Evolutionary conservation across 1,139 yeast species (phyloP), one percentile per base, ranked within the genome.

Genomic region (Kluyveromyces marxianus): DNA sequence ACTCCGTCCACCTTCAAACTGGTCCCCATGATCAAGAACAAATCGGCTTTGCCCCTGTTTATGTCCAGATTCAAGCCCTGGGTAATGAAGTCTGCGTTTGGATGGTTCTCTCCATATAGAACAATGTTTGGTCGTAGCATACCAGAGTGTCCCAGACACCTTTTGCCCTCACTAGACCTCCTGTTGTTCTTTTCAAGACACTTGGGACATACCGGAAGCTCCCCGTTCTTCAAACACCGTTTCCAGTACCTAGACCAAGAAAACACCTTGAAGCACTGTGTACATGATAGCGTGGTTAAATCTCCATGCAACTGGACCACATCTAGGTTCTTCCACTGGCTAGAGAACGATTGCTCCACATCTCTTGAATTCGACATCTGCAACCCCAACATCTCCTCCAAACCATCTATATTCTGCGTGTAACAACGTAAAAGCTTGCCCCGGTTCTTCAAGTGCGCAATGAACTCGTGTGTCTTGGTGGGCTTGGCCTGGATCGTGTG

Each of bases 251-350:
- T 65, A 32, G 71, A 74, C 96, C 97, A 90, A 32, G 71, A 71
- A 54, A 71, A 79, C 27, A 67, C 68, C 38, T 71, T 59, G 50
- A 73, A 75, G 62, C 97, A 92, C 42, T 72, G 71, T 7, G 88
- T 82, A 61, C 96, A 88, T 27, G 82, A 69, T 47, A 92, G 69
- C 46, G 76, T 74, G 58, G 86, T 87, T 45, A 92, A 70, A 63
- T 88, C 90, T 1, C 98, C 98, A 59, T 92, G 98, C 36, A 92
- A 69, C 63, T 88, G 97, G 7, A 90, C 81, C 24, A 87, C 95
- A 54, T 88, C 90, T 46, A 79, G 66, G 35, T 69, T 70, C 53
- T 75, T 79, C 90, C 89, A 83, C 14, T 52, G 56, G 35, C 53
- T 49, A 21, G 48, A 49, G 44, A 59, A 58, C 6, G 50, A 43